Evolutionary conservation across 106 monocot species (phyloP).

Genomic region (Narthecium ossifragum): DNA sequence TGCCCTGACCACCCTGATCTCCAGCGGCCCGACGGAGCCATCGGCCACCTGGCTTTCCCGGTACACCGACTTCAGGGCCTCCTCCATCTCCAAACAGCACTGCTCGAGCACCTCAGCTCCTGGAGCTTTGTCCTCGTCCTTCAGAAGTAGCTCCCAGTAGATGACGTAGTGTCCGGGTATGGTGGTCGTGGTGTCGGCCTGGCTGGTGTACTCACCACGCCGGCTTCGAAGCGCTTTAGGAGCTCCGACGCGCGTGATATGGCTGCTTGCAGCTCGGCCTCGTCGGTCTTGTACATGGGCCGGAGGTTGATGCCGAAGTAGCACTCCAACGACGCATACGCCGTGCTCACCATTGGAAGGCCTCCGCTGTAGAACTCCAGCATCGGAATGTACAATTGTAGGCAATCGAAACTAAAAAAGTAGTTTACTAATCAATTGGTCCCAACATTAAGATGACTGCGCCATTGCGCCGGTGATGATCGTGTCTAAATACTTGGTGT

Average conservation of each 20-base stretch:
- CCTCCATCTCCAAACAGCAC: conserved; percentile 51
- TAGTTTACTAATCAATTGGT: no score
- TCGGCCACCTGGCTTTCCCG: conserved; percentile 32
- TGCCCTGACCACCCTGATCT: conserved; percentile 28
- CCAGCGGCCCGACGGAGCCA: conserved; percentile 38
- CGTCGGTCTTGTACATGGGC: conserved; percentile 81
- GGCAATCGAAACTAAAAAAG: no score
- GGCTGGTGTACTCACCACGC: conserved; percentile 74
- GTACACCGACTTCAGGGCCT: conserved; percentile 41
- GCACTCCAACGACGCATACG: conserved; percentile 92
- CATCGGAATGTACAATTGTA: conserved; percentile 76
- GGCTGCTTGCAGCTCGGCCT: conserved; percentile 55
- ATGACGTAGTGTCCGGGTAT: conserved; percentile 81
- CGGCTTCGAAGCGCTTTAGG: conserved; percentile 26
- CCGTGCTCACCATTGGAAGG: conserved; percentile 81
- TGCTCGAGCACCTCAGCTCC: conserved; percentile 11
- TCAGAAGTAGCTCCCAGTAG: conserved; percentile 59
- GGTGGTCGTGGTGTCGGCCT: conserved; percentile 41
- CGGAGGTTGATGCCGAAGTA: conserved; percentile 86
- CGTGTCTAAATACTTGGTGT: conserved; percentile 75
- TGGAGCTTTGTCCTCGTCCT: conserved; percentile 14
- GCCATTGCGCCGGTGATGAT: conserved; percentile 86
- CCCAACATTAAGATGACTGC: no score
- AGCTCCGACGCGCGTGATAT: conserved; percentile 43
- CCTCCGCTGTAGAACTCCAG: conserved; percentile 78